Conservation (phyloP, 1,284 basidiomycete species). For the Cutaneotrichosporon mucoides region DNA sequence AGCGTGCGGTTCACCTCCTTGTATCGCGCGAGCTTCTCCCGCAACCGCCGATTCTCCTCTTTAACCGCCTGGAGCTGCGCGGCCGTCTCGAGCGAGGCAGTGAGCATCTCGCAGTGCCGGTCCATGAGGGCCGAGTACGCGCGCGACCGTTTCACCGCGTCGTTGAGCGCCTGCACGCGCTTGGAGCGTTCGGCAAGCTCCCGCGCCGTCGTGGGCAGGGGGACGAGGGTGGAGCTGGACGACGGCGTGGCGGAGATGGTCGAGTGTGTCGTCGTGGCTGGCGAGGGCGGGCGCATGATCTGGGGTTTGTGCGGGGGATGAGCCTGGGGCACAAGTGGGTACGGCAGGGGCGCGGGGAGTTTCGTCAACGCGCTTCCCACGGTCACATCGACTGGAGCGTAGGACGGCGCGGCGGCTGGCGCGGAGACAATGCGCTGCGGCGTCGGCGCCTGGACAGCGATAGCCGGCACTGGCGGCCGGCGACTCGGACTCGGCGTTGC, state of each 20-base stretch:
- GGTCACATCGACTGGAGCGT: not conserved
- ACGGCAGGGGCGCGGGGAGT: not conserved
- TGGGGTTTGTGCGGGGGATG: too few relatives aligned
- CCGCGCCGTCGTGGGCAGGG: not conserved
- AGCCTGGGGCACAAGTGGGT: not conserved
- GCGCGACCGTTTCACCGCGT: not conserved
- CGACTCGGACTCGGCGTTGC: not conserved
- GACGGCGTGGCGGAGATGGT: not conserved
- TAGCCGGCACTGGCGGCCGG: not conserved
- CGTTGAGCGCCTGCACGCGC: not conserved
- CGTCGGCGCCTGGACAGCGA: not conserved
- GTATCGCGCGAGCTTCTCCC: not conserved
- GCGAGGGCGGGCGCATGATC: not conserved
- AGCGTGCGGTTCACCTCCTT: not conserved
- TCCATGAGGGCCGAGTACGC: not conserved
- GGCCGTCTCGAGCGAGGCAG: not conserved
- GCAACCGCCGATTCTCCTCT: not conserved
- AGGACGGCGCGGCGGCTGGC: not conserved
- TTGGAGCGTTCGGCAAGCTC: slow-evolving; percentile 1
- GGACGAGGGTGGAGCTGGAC: not conserved
- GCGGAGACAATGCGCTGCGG: not conserved
- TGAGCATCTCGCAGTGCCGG: not conserved
- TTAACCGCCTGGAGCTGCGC: not conserved
- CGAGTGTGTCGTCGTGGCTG: not conserved
- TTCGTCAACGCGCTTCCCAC: too few relatives aligned